Base-by-base conservation (phyloP, 148 eudicot species). In the Fagopyrum homotropicum region DNA sequence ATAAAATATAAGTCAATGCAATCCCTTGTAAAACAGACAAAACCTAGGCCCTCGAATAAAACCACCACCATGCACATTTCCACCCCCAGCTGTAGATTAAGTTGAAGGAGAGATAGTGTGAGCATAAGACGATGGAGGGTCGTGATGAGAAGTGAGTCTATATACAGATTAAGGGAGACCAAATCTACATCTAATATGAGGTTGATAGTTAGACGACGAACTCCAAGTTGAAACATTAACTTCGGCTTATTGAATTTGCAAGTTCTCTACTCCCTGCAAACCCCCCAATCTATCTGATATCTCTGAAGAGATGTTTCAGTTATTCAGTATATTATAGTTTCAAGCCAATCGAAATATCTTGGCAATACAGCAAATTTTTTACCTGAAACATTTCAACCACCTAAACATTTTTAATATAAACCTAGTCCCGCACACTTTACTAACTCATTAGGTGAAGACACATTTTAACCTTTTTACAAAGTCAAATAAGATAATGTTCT, bases 391-490 rank as follows among this genome's bases (percentile, higher is more conserved):
- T 9, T 16, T 1, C 40, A 35, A 35, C 9, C 30, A 26, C 68
- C 14, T 29, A 14, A 61, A 61, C 68, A 26, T 61, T 26, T 61
- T 6, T 61, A 29, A 61, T 22, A 57, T 57, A 57, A 61, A 29
- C 43, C 4, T 19, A 22, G 10, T 29, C 9, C 9, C 63, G 4
- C 19, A 66, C 15, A 11, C 44, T 15, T 5, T 40, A 66, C 47
- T 15, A 5, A 66, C 14, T 8, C 47, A 43, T 35, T 63, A 35
- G 3, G n/a, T 11, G 3, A 66, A 9, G 14, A 35, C 1, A 59
- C 29, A 70, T 45, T 70, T 70, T 2, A 72, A 45, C 29, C 29
- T 35, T 9, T 51, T 73, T 44, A 73, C 12, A 73, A 73, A 6
- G n/a, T 35, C 11, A 60, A 57, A 35, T 22, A 26, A 43, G 77